Conservation (phyloP, 2,329 filamentous ascomycete genomes). For the Epichloe sibirici region DNA sequence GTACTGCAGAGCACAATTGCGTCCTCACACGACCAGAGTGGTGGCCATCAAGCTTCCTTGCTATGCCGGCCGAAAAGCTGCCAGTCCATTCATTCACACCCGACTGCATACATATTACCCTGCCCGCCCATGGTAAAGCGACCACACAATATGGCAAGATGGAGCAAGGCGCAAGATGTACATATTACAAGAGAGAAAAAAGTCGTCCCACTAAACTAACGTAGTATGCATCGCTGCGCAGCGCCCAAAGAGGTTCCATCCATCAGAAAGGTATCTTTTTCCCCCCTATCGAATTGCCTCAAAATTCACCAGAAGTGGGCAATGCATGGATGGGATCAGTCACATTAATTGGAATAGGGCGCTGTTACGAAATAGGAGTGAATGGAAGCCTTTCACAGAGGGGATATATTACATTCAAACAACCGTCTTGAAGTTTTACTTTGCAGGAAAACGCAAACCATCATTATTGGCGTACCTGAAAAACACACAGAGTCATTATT, state of each 20-base stretch:
- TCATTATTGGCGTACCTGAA: neutral
- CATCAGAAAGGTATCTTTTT: neutral
- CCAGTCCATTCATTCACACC: neutral
- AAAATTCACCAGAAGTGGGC: neutral
- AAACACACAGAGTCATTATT: no score
- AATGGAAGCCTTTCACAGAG: neutral
- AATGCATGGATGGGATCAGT: constrained; percentile 3
- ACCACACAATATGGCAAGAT: neutral
- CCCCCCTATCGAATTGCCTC: neutral
- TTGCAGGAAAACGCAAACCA: neutral
- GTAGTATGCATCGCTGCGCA: neutral
- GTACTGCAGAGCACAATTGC: neutral
- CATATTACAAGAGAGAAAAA: neutral
- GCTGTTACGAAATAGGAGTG: neutral
- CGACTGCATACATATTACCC: neutral
- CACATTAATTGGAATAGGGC: neutral
- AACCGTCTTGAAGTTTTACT: neutral
- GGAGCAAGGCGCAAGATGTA: neutral
- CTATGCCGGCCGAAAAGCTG: neutral
- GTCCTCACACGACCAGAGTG: neutral
- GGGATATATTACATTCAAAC: neutral
- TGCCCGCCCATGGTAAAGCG: neutral
- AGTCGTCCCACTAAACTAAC: neutral
- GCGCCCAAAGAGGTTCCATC: neutral
- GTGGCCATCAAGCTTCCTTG: neutral